Evolutionary conservation across 495 filamentous ascomycete species (phyloP), one percentile per base, ranked within the genome.

Genomic region (Aspergillus indologenus): DNA sequence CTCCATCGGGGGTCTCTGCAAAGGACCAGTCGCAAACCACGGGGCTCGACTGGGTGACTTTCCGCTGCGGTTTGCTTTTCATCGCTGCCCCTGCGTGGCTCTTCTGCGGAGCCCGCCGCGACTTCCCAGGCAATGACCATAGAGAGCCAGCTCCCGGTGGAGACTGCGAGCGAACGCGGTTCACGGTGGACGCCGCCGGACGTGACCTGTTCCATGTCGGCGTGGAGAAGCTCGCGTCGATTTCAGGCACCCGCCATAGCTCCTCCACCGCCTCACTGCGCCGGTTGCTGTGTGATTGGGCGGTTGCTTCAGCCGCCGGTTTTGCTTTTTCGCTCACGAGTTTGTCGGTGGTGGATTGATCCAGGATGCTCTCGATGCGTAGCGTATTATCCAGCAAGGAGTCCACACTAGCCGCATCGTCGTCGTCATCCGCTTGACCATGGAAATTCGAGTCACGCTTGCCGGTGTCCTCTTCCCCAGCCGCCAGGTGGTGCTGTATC

Each of bases 11-110:
- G 7, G 65, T 61, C 29, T 68, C 58, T 43, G 75, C 71, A 60
- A 79, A 79, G 31, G 71, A 77, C 76, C 75, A 79, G 68, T 79
- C 75, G 51, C 61, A 68, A 31, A 65, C 63, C n/a, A 69, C 61
- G 22, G 73, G 73, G 57, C 73, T 77, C 9, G 71, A 75, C 53
- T 68, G 65, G 43, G 62, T 53, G 45, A 68, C 75, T 54, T 69
- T 71, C 55, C 62, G 62, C 20, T 63, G 65, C 52, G n/a, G 45
- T 54, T 49, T 56, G 65, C 57, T 14, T 57, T 67, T 50, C 62
- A 61, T 63, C n/a, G n/a, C n/a, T 45, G 61, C 29, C 63, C 64
- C 64, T 43, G 57, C 54, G 56, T 64, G 65, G 21, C 64, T 56
- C 53, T 69, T 59, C 61, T 63, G 47, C 52, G 69, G 60, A 57